These are phyloP conservation scores for Trichosporon sp. DNA, from an alignment of 1,284 basidiomycete genomes.

Conservation along the genomic window DNA sequence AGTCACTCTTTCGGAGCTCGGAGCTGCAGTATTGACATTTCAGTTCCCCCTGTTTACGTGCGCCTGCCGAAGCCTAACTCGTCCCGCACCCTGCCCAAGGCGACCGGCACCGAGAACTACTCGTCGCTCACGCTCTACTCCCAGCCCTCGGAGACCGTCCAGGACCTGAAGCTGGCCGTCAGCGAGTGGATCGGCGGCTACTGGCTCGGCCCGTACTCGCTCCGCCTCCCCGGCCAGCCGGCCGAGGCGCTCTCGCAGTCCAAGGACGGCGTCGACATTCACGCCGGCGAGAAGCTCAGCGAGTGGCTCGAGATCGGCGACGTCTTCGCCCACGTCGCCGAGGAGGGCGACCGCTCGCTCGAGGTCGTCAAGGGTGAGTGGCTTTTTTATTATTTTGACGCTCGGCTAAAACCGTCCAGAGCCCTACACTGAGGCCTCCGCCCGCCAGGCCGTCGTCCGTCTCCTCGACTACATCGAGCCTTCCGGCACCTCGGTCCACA, in stretches of 20 bases:
- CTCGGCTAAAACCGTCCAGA: slow-evolving; percentile 32
- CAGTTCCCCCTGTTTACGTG: slow-evolving; percentile 40
- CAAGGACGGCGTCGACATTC: slow-evolving; percentile 43
- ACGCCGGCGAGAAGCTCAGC: slow-evolving; percentile 47
- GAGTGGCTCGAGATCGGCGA: slow-evolving; percentile 50
- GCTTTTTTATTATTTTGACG: neutral
- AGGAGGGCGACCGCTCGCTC: slow-evolving; percentile 38
- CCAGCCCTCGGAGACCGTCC: slow-evolving; percentile 46
- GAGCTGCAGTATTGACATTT: neutral
- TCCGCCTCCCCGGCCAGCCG: slow-evolving; percentile 34
- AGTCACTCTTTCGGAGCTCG: neutral
- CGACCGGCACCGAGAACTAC: slow-evolving; percentile 26
- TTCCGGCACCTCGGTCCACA: slow-evolving; percentile 47
- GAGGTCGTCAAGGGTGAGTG: slow-evolving; percentile 47
- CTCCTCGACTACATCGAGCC: slow-evolving; percentile 52
- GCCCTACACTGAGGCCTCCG: slow-evolving; percentile 54
- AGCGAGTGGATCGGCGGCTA: slow-evolving; percentile 50
- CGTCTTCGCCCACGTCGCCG: slow-evolving; percentile 43
- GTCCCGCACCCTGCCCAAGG: slow-evolving; percentile 43
- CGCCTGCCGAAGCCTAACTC: slow-evolving; percentile 42
- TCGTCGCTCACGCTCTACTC: slow-evolving; percentile 40
- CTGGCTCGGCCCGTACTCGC: slow-evolving; percentile 51
- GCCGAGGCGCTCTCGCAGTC: slow-evolving; percentile 29
- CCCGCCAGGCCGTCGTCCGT: slow-evolving; percentile 52
- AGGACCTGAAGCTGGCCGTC: slow-evolving; percentile 49